Evolutionary conservation across 2,329 filamentous ascomycete species (phyloP).

Genomic region (Colletotrichum cuscutae): DNA sequence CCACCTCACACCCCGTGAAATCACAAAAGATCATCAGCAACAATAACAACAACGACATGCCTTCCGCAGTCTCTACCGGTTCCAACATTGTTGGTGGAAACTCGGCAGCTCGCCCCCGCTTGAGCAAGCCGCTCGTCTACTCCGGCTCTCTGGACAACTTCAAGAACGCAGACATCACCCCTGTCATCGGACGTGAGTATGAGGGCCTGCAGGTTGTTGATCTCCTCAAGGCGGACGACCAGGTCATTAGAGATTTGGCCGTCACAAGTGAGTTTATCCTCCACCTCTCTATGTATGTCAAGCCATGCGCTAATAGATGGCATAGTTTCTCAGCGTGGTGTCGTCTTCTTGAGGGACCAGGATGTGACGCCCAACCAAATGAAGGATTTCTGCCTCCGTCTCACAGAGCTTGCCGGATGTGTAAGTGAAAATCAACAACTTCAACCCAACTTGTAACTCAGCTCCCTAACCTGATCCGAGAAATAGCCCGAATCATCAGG

Average conservation of each 20-base stretch:
- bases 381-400: constrained; percentile 49
- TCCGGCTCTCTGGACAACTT: constrained; percentile 53
- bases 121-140: constrained; percentile 50
- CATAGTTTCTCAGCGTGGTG: constrained; percentile 48
- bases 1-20: neutral
- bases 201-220: constrained; percentile 47
- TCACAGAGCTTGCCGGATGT: constrained; percentile 46
- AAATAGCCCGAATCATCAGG: constrained; percentile 55
- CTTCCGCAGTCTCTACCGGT: constrained; percentile 41
- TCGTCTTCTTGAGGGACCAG: constrained; percentile 50
- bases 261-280: constrained; percentile 49
- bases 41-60: constrained; percentile 43
- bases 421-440: constrained; percentile 16
- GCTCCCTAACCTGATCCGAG: constrained; percentile 13
- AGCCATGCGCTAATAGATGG: neutral
- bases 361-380: constrained; percentile 48
- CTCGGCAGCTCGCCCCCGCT: constrained; percentile 41
- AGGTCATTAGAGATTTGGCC: constrained; percentile 63
- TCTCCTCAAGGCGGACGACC: constrained; percentile 52
- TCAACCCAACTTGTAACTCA: neutral
- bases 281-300: neutral
- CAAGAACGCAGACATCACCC: constrained; percentile 53
- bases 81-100: constrained; percentile 44
- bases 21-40: neutral
- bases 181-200: constrained; percentile 62